Conservation (phyloP, 2,329 filamentous ascomycete species). For the Massarina eburnea region DNA sequence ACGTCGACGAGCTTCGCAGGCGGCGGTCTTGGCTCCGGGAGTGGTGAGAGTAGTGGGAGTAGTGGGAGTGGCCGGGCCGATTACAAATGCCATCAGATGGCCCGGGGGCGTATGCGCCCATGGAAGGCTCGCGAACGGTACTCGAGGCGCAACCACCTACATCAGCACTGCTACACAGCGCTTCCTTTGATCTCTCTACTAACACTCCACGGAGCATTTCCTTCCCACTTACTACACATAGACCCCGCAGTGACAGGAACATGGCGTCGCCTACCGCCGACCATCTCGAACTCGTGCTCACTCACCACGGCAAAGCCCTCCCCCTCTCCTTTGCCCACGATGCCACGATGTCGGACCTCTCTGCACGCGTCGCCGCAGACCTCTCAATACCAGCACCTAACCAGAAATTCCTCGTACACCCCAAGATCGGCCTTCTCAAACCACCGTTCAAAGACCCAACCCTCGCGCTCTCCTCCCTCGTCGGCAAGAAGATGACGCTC, state of each 20-base stretch:
- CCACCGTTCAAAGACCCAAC: constrained; percentile 63
- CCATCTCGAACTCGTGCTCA: constrained; percentile 49
- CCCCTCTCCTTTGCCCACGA: constrained; percentile 50
- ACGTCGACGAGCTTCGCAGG: too few relatives aligned
- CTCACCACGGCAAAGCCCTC: constrained; percentile 57
- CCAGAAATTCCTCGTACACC: constrained; percentile 68
- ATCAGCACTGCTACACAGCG: constrained; percentile 19
- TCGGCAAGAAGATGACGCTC: constrained; percentile 63
- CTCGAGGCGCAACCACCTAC: constrained; percentile 22
- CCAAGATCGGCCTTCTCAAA: constrained; percentile 66
- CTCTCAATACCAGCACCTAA: constrained; percentile 64
- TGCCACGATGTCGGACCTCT: constrained; percentile 61
- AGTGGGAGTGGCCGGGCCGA: constrained; percentile 16
- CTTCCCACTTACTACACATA: constrained; percentile 15
- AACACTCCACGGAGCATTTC: too few relatives aligned
- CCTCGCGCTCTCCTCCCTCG: constrained; percentile 53
- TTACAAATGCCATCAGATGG: constrained; percentile 39
- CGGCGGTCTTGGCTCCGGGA: not conserved
- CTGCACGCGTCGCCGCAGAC: constrained; percentile 56
- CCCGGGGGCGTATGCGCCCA: too few relatives aligned
- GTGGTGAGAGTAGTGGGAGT: not conserved
- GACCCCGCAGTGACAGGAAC: not conserved
- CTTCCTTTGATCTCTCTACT: constrained; percentile 32
- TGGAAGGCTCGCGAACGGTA: constrained; percentile 42
- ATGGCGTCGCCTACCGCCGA: constrained; percentile 11